A percentile compares a stretch with the other conserved stretches of the same genome.
Conservation (phyloP, 2,329 filamentous ascomycete species). For the Curvularia sp. region DNA sequence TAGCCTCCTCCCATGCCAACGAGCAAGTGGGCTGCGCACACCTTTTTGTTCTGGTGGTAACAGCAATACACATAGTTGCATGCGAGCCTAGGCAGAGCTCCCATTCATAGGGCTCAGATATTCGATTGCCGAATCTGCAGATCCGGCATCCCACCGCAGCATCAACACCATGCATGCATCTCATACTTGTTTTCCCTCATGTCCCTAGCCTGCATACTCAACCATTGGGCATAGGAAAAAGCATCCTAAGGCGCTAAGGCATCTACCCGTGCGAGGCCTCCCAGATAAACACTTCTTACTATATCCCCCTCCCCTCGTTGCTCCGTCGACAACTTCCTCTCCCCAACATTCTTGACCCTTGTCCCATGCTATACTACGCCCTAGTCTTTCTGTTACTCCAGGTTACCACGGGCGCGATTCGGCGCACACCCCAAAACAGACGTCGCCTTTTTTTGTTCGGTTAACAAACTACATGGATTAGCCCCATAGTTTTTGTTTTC, state of each 20-base stretch:
- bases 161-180: background rate
- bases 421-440: background rate
- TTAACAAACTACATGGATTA: background rate
- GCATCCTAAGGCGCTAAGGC: background rate
- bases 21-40: background rate
- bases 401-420: conserved; percentile 2
- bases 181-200: background rate
- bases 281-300: background rate
- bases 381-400: conserved; percentile 1
- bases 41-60: background rate
- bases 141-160: background rate
- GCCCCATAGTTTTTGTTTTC: background rate
- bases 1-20: background rate
- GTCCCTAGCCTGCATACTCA: background rate
- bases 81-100: background rate
- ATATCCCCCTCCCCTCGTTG: conserved; percentile 5
- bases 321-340: conserved; percentile 11
- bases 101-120: background rate
- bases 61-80: background rate
- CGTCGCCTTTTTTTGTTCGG: background rate
- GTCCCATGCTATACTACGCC: no score
- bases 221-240: background rate
- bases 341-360: background rate
- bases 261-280: background rate
- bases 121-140: background rate